phyloP scores from a whole-genome alignment of 1,139 yeast species.

The Zygoascus sp. region DNA sequence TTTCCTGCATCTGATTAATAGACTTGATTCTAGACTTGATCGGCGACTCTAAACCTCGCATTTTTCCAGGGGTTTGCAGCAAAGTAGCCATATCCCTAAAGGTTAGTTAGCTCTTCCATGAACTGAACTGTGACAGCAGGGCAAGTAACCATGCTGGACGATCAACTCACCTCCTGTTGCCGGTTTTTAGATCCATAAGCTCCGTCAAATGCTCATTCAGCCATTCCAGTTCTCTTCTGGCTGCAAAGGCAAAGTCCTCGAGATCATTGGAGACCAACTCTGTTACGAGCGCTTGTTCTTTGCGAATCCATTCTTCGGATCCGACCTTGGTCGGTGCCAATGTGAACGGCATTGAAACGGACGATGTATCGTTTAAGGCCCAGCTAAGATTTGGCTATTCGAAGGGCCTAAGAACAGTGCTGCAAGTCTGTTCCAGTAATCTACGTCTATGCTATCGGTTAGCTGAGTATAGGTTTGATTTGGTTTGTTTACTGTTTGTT shows the following conservation, averaged over 20 bases:
- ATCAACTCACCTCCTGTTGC: constrained; percentile 15
- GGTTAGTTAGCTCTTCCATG: no score
- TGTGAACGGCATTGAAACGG: constrained; percentile 12
- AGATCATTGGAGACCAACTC: constrained; percentile 33
- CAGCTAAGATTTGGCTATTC: no score
- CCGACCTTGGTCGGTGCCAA: constrained; percentile 29
- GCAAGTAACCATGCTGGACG: background rate
- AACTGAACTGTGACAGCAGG: no score
- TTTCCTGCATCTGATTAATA: constrained; percentile 3
- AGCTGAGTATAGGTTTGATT: no score
- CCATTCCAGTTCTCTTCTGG: constrained; percentile 40
- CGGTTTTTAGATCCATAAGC: constrained; percentile 24
- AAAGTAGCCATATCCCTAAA: constrained; percentile 25
- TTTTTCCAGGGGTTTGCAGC: constrained; percentile 35
- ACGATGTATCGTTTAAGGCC: no score
- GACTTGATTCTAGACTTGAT: constrained; percentile 21
- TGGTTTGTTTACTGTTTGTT: constrained; percentile 3
- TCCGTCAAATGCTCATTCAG: constrained; percentile 36
- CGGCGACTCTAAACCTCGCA: constrained; percentile 33
- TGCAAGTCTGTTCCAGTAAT: no score
- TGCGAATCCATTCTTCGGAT: constrained; percentile 44
- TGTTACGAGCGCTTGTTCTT: constrained; percentile 37
- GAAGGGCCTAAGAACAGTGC: no score
- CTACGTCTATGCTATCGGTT: no score
- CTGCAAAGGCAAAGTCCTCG: constrained; percentile 40